A percentile compares a stretch with the other conserved stretches of the same genome.
These are phyloP conservation scores for Aethionema arabicum DNA, from an alignment of 345 rosid genomes.

Conservation along the genomic window DNA sequence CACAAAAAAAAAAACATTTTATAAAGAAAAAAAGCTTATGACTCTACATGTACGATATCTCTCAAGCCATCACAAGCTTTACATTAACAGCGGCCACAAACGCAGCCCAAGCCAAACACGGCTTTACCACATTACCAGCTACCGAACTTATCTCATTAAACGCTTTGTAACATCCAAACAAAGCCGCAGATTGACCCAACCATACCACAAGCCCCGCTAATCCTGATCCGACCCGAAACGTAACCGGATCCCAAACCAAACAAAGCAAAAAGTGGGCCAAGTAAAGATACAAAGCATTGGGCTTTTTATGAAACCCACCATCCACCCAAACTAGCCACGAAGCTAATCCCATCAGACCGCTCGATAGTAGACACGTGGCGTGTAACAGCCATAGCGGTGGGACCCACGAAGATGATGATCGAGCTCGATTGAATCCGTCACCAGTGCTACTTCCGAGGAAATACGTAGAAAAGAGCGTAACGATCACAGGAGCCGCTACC, in stretches of 20 bases:
- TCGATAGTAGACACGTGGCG: slow-evolving; percentile 44
- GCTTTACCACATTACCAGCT: slow-evolving; percentile 70
- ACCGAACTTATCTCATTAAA: slow-evolving; percentile 59
- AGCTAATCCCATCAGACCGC: slow-evolving; percentile 68
- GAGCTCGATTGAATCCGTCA: slow-evolving; percentile 24
- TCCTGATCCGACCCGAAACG: slow-evolving; percentile 46
- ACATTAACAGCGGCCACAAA: slow-evolving; percentile 60
- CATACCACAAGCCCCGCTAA: slow-evolving; percentile 50
- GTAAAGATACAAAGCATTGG: slow-evolving; percentile 51
- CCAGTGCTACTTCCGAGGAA: slow-evolving; percentile 46
- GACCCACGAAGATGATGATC: slow-evolving; percentile 46
- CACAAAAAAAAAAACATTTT: background rate
- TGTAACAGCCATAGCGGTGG: slow-evolving; percentile 71
- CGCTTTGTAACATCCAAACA: slow-evolving; percentile 56
- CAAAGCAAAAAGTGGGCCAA: slow-evolving; percentile 53
- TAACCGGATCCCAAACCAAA: slow-evolving; percentile 58
- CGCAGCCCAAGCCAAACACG: slow-evolving; percentile 74
- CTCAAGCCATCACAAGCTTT: slow-evolving; percentile 41
- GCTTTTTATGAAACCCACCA: slow-evolving; percentile 70
- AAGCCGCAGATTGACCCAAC: slow-evolving; percentile 44
- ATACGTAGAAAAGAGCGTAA: slow-evolving; percentile 50
- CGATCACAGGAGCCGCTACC: slow-evolving; percentile 56
- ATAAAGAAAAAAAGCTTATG: background rate
- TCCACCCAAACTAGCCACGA: slow-evolving; percentile 95
- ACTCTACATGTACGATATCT: background rate